Evolutionary conservation across 176 grass and related monocot genomes (phyloP), one percentile per base, ranked within the genome.

Genomic region (Carex myosuroides): DNA sequence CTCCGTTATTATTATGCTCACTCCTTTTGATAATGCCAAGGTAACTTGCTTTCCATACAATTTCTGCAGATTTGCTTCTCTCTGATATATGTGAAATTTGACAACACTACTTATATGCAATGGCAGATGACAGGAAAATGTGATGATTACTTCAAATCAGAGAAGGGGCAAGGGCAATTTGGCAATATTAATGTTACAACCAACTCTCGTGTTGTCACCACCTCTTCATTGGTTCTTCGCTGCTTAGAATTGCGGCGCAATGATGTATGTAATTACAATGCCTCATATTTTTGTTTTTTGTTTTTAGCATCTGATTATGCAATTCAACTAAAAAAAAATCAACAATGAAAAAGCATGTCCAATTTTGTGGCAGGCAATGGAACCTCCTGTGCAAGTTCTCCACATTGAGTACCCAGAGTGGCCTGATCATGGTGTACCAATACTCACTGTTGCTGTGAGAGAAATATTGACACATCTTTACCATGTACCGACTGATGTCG

Each of bases 391-490:
- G 41, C 39, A 64, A 87, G 89, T 93, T 89, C 88, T 95, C 60
- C 96, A 99, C 76, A 93, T 99, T 22, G 70, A 92, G 70, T 85
- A 99, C 52, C 83, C 91, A 35, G 85, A 94, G 30, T 99, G 96
- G 96, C 96, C 96, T 73, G 96, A 99, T 88, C 96, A 99, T 85
- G 93, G 91, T 3, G 91, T 95, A 39, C 96, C 93, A 41, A 68
- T n/a, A 8, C 12, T 30, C 86, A 93, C 86, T 46, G 48, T 9
- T 72, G 57, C 66, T 58, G 86, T 99, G 81, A 61, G 88, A 63
- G 72, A 85, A 39, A 99, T 99, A 80, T 33, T 99, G 2, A 93
- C 87, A 86, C 88, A 83, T 48, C 50, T 93, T 64, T 84, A 88
- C 83, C 9, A 60, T 52, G 80, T 95, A 66, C 85, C 81, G 8